Conservation (phyloP, 2,329 filamentous ascomycete genomes). For the Zalaria obscura region DNA sequence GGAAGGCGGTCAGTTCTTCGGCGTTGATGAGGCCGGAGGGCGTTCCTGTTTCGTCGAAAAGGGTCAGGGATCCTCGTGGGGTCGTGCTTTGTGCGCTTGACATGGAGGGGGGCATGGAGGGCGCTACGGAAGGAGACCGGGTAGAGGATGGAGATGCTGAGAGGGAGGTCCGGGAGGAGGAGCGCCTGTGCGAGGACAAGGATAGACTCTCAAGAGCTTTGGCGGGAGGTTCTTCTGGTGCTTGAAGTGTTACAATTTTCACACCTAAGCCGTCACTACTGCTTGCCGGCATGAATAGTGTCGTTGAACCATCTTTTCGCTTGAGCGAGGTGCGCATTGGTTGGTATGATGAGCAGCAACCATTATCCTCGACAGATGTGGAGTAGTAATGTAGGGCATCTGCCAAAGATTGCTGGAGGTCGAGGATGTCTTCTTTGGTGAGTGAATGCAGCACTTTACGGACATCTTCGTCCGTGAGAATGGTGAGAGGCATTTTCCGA, state of each 20-base stretch:
- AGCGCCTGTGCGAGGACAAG: constrained; percentile 2
- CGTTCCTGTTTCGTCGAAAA: constrained; percentile 39
- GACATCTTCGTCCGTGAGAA: constrained; percentile 44
- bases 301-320: constrained; percentile 46
- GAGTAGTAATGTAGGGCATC: constrained; percentile 52
- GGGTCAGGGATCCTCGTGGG: constrained; percentile 39
- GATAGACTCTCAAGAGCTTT: constrained; percentile 13
- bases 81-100: constrained; percentile 9
- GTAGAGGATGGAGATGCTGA: constrained; percentile 14
- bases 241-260: constrained; percentile 47
- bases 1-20: constrained; percentile 54
- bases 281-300: constrained; percentile 53
- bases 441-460: constrained; percentile 40
- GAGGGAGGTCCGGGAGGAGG: neutral
- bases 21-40: constrained; percentile 51
- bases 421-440: constrained; percentile 39
- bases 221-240: constrained; percentile 13
- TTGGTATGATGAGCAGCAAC: constrained; percentile 46
- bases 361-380: constrained; percentile 41
- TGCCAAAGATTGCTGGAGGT: constrained; percentile 43
- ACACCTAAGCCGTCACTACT: constrained; percentile 46
- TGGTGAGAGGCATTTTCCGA: constrained; percentile 41
- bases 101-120: constrained; percentile 14
- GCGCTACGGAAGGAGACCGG: constrained; percentile 6
- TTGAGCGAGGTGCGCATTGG: constrained; percentile 47